Conservation (phyloP, 352 stramenopile genomes). For the Phytophthora capsici region DNA sequence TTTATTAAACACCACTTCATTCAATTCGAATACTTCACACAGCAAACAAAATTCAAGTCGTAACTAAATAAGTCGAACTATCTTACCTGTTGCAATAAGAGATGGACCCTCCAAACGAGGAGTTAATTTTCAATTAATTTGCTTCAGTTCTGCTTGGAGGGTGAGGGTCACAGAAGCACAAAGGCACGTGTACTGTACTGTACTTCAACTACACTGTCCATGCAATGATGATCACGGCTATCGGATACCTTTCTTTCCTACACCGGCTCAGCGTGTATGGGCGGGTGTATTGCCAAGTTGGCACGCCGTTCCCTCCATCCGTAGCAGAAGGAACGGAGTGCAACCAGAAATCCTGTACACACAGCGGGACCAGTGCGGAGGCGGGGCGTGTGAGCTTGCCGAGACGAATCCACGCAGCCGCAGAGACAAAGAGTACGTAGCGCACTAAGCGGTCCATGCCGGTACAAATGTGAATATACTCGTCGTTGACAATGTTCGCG, state of each 20-base stretch:
- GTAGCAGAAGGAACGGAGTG: background rate
- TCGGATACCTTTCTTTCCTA: background rate
- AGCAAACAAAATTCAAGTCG: too few relatives aligned
- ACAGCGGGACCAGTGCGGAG: background rate
- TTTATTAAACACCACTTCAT: too few relatives aligned
- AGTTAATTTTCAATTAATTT: background rate
- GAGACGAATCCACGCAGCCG: background rate
- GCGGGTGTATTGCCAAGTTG: too few relatives aligned
- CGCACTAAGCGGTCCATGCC: too few relatives aligned
- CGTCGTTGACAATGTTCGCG: background rate
- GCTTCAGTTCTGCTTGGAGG: background rate
- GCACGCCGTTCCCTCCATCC: background rate
- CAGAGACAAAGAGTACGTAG: background rate
- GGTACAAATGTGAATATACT: background rate
- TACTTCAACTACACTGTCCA: too few relatives aligned
- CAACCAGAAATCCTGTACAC: background rate
- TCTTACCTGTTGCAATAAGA: background rate
- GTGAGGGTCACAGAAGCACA: background rate
- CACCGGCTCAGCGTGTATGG: too few relatives aligned
- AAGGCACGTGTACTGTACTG: background rate
- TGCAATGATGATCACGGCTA: background rate
- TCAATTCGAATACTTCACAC: too few relatives aligned
- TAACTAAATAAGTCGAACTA: too few relatives aligned
- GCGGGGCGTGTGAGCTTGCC: background rate
- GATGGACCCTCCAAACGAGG: background rate